Evolutionary conservation across 345 rosid genomes (phyloP), one percentile per base, ranked within the genome.

Genomic region (thale cress (Arabidopsis thaliana)): DNA sequence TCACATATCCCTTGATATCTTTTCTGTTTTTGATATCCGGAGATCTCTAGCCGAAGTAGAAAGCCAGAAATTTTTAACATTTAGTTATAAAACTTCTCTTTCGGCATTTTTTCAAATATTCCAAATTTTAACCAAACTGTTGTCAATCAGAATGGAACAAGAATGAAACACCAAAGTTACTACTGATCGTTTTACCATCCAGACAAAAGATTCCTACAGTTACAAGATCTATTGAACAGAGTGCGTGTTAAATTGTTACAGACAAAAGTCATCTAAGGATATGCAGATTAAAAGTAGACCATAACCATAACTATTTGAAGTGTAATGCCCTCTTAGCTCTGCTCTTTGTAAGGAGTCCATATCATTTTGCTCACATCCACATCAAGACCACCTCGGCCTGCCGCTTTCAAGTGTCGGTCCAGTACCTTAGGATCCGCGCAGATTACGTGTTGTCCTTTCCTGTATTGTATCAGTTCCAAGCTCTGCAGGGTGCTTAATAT

Each of bases 321-420:
- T 44, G 14, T 33, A 13, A 9, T 12, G 60, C 22, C 22, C 30
- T 67, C 65, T 70, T 78, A 90, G 67, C 89, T 83, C 81, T 95
- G 99, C 69, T 93, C 99, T 77, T 91, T 93, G 80, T 93, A 95
- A 8, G 99, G 99, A 51, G 99, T 92, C 98, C 99, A 95, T 75
- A 95, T 95, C 85, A 95, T 69, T 80, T 95, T 93, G 90, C 97
- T 83, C 72, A 85, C 99, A 70, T 95, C 99, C 44, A 95, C 99
- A 65, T 88, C 98, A 7, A 92, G 98, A 67, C 98, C 99, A 22
- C 98, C 99, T 2, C 94, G 85, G 6, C 99, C 99, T 8, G 98
- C 99, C 6, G 99, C 97, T 86, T 95, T 95, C 65, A 95, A 85
- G 79, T 96, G 99, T 16, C 99, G 93, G 67, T 96, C 99, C 79